Conservation (phyloP, 768 basidiomycete genomes). For the Tricholoma terreum region DNA sequence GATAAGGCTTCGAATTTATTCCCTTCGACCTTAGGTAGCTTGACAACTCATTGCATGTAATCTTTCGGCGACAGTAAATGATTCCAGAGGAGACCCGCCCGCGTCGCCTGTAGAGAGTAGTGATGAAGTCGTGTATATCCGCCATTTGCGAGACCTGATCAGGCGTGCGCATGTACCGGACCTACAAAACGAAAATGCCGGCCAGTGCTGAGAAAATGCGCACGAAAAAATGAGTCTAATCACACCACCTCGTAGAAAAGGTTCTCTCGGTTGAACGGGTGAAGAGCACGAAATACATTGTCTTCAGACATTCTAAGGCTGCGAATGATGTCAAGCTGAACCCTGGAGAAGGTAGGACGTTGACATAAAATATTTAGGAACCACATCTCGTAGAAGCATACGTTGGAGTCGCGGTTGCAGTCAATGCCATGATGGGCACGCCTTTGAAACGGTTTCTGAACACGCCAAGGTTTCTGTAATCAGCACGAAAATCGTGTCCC, state of each 20-base stretch:
- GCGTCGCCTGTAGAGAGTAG: conserved; percentile 55
- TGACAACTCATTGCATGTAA: conserved; percentile 66
- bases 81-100: conserved; percentile 66
- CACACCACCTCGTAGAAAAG: conserved; percentile 74
- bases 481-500: conserved; percentile 78
- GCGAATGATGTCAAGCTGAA: conserved; percentile 68
- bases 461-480: conserved; percentile 68
- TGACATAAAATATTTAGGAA: not conserved
- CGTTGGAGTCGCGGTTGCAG: conserved; percentile 76
- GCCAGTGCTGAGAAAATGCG: not conserved
- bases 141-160: conserved; percentile 55
- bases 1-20: conserved; percentile 67
- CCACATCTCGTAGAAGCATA: conserved; percentile 30
- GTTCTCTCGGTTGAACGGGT: conserved; percentile 80
- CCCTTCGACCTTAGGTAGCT: conserved; percentile 63
- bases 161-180: conserved; percentile 59
- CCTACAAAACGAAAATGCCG: conserved; percentile 33
- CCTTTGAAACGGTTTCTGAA: conserved; percentile 65
- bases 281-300: conserved; percentile 59
- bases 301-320: conserved; percentile 59
- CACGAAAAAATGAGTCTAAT: not conserved
- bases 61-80: conserved; percentile 71
- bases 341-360: conserved; percentile 38
- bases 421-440: conserved; percentile 85
- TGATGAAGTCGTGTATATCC: conserved; percentile 66